These are phyloP conservation scores for Fraxinus sp. DNA, from an alignment of 305 asterid genomes.

Conservation along the genomic window DNA sequence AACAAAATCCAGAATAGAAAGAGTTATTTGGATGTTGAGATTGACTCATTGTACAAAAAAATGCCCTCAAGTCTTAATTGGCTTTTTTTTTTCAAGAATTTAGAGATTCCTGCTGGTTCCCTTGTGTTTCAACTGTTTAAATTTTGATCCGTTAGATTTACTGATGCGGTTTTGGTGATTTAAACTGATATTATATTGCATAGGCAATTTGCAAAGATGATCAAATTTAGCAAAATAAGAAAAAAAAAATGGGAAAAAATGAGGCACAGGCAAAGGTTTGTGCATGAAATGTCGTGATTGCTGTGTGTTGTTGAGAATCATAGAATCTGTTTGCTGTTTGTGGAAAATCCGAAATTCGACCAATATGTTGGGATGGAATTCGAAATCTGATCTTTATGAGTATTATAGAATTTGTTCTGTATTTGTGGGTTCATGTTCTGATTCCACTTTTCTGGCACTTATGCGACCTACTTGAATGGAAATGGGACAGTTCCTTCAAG, in stretches of 20 bases:
- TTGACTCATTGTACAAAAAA: conserved; percentile 23
- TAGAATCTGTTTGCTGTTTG: background rate
- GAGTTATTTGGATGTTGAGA: conserved; percentile 11
- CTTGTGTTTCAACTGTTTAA: background rate
- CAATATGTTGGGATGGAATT: background rate
- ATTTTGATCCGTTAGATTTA: conserved; percentile 10
- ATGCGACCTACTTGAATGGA: background rate
- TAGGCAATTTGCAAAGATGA: background rate
- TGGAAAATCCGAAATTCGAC: background rate
- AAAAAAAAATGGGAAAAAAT: background rate
- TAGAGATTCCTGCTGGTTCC: background rate
- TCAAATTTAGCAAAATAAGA: background rate
- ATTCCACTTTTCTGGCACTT: conserved; percentile 2
- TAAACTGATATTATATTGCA: background rate
- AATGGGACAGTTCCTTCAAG: background rate
- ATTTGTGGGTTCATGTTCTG: conserved; percentile 16
- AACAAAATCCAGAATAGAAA: background rate
- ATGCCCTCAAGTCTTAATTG: conserved; percentile 20
- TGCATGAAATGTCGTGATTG: background rate
- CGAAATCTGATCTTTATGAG: background rate
- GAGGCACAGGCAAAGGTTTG: background rate
- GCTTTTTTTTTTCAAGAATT: conserved; percentile 7
- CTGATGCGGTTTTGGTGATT: background rate
- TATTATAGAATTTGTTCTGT: conserved; percentile 11
- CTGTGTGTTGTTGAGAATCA: background rate